Evolutionary conservation across 495 filamentous ascomycete genomes (phyloP), one percentile per base, ranked within the genome.

Genomic region (Penicillium robsamsonii): DNA sequence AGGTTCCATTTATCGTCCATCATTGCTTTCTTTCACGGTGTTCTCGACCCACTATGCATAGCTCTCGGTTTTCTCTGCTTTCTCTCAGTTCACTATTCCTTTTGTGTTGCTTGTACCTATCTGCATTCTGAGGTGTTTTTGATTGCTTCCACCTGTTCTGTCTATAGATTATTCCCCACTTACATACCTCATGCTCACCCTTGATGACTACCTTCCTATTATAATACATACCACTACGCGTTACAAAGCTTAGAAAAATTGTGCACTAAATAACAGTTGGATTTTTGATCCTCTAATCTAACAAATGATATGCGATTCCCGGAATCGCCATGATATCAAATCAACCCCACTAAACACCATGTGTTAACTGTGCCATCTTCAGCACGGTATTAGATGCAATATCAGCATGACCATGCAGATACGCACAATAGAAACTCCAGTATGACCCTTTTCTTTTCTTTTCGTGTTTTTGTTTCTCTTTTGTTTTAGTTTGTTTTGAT

Each of bases 41-140:
- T 55, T 9, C 22, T 59, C 52, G 12, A 20, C 37, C 42, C n/a
- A 44, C 22, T 22, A 27, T 68, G 66, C 66, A 62, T 63, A 67
- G 66, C 64, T 43, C 53, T 62, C 42, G 56, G 47, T 53, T 47
- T 56, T 55, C 37, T 56, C 55, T 52, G 47, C 50, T 47, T 56
- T 55, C 37, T 56, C 55, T 52, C 11, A 31, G 3, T 31, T 47
- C n/a, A 10, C 11, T 7, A 1, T 31, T 25, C 24, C 15, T 55
- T 45, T 52, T 18, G 53, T n/a, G 22, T 55, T 40, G 38, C 44
- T 59, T 50, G 17, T 61, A 46, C 48, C 37, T 62, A 49, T 52
- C 37, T 62, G 64, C 51, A 52, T 52, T 41, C 17, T 20, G 43
- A 33, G 59, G 38, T 54, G 53, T 50, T 40, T 27, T 31, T 27